Evolutionary conservation across 129 eudicot species (phyloP).

Genomic region (Flaveria ramosissima): DNA sequence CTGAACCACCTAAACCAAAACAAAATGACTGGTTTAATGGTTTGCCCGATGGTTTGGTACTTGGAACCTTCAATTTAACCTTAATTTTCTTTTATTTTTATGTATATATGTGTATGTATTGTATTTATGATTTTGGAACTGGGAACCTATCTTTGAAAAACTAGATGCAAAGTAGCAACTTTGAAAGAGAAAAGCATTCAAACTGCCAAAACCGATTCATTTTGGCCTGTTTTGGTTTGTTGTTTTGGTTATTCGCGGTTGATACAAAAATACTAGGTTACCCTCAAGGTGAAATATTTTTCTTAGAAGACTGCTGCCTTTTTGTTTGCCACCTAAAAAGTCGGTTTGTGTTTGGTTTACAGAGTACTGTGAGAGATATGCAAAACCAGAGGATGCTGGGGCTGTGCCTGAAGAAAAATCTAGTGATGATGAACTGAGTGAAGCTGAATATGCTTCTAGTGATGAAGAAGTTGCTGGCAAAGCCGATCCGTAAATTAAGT

Average conservation of each 20-base stretch:
- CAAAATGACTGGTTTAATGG: neutral
- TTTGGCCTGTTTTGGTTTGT: neutral
- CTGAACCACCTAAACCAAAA: neutral
- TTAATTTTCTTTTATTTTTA: neutral
- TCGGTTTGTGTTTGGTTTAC: conserved; percentile 3
- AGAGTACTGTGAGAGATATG: conserved; percentile 79
- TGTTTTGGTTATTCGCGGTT: neutral
- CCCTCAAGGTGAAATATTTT: neutral
- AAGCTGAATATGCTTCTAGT: conserved; percentile 68
- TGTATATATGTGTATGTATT: neutral
- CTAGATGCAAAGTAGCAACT: neutral
- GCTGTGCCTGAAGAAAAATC: conserved; percentile 62
- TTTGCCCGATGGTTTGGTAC: no score
- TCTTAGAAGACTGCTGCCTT: neutral
- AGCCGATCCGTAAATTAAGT: conserved; percentile 62
- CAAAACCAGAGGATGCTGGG: conserved; percentile 80
- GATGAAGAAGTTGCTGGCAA: conserved; percentile 87
- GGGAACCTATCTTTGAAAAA: neutral
- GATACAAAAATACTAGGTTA: neutral
- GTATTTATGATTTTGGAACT: no score
- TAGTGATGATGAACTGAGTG: conserved; percentile 80
- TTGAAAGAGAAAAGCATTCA: neutral
- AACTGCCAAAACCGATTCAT: neutral
- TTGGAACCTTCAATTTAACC: no score
- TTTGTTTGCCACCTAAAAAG: neutral